Conservation (phyloP, 257 asterid genomes). For the Solanum tacnaense region DNA sequence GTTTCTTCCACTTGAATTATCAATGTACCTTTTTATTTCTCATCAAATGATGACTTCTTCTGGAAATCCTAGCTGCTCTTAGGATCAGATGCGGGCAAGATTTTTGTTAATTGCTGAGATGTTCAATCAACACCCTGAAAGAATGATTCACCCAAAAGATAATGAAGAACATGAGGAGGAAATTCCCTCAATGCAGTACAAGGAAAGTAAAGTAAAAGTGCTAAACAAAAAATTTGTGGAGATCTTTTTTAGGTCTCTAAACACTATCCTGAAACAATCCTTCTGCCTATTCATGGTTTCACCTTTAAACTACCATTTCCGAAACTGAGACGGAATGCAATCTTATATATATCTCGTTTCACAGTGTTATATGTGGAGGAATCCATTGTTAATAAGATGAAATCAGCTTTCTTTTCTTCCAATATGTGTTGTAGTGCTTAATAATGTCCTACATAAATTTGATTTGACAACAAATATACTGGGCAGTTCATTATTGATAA, state of each 20-base stretch:
- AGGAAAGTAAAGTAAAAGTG: background rate
- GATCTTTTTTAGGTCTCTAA: background rate
- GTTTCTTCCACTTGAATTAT: background rate
- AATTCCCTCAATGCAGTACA: background rate
- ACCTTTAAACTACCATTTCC: background rate
- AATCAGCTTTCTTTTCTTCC: background rate
- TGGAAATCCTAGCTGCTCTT: background rate
- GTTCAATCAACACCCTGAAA: background rate
- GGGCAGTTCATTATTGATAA: background rate
- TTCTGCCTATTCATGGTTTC: background rate
- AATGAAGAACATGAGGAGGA: background rate
- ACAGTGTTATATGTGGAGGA: background rate
- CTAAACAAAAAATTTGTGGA: background rate
- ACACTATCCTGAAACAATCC: background rate
- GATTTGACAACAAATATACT: background rate
- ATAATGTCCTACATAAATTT: background rate
- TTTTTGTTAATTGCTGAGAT: background rate
- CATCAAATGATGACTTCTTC: background rate
- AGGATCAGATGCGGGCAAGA: background rate
- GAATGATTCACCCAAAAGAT: background rate
- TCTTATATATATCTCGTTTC: background rate
- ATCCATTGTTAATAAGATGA: background rate
- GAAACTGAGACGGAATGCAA: background rate
- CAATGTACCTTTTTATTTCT: background rate
- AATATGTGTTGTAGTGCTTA: background rate